Conservation (phyloP, 2,329 filamentous ascomycete genomes). For the Aspergillus texensis region DNA sequence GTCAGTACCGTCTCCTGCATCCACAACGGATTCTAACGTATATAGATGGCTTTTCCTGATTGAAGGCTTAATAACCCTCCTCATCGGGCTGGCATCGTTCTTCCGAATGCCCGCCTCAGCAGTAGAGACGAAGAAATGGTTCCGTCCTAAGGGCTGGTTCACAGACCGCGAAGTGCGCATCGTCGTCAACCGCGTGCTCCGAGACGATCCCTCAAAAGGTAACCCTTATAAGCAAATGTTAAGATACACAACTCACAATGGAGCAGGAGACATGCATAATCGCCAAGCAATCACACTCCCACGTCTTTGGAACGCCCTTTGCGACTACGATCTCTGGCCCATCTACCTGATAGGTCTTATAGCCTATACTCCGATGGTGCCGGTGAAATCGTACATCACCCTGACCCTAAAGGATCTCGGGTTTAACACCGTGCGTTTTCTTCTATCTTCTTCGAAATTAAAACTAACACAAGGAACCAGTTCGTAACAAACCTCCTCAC, state of each 20-base stretch:
- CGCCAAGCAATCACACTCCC: slow-evolving; percentile 57
- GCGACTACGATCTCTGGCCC: slow-evolving; percentile 65
- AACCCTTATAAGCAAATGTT: neutral
- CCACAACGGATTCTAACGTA: slow-evolving; percentile 5
- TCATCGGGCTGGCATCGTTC: slow-evolving; percentile 57
- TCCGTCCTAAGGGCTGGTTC: slow-evolving; percentile 63
- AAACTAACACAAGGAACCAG: neutral
- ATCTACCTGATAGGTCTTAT: slow-evolving; percentile 56
- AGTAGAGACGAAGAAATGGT: slow-evolving; percentile 57
- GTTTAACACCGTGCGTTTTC: slow-evolving; percentile 50
- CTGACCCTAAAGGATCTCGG: slow-evolving; percentile 60
- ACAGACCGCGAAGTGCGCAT: slow-evolving; percentile 62
- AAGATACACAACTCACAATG: neutral
- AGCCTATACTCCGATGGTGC: slow-evolving; percentile 57
- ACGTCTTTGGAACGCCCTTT: slow-evolving; percentile 55
- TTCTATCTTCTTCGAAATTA: neutral
- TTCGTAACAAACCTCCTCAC: slow-evolving; percentile 66
- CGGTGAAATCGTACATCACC: slow-evolving; percentile 58
- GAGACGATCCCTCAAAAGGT: slow-evolving; percentile 63
- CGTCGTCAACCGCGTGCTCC: slow-evolving; percentile 60
- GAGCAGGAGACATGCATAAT: slow-evolving; percentile 59
- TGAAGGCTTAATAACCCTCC: slow-evolving; percentile 58
- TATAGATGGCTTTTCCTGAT: slow-evolving; percentile 56
- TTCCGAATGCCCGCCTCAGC: slow-evolving; percentile 59
- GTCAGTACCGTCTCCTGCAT: slow-evolving; percentile 42